Evolutionary conservation across 2,329 filamentous ascomycete genomes (phyloP), one percentile per base, ranked within the genome.

Genomic region (Teratosphaeria epicoccoides): DNA sequence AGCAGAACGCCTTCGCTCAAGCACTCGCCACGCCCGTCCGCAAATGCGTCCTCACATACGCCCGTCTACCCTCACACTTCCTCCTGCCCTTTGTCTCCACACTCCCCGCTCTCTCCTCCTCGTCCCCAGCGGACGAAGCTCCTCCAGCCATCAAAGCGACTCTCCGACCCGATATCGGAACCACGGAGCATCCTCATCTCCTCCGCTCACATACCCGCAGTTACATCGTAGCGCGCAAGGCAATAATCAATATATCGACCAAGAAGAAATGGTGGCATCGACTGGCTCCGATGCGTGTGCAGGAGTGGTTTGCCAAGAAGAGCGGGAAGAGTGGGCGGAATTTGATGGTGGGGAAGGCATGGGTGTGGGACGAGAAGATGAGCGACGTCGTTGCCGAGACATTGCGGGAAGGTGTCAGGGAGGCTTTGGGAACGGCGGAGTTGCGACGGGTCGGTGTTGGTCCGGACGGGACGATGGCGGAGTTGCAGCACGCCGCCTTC

Each of bases 1-100:
- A 70, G 25, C 73, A 73, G 33, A 89, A 86, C 57, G 73, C 82
- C 2, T 88, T 79, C 58, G 84, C 84, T 2, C 75, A 75, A 44
- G 78, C 81, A 6, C 75, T 89, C 22, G 78, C 78, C 25, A 77
- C 78, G 0, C 79, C 81, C 0, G 52, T 83, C 22, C 80, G 85
- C 50, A 59, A 65, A 52, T 87, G 83, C 60, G 61, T 66, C 22
- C 62, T 76, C 26, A 81, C 81, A 1, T 55, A 60, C 0, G 62
- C 65, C 0, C 61, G 62, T 1, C 66, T 87, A 6, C 85, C 85
- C 1, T 67, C 66, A 12, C 81, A 76, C 60, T 84, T 88, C 62
- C 69, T 87, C 4, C 78, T 85, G 50, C 72, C 78, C 26, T 82
- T 88, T 10, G 43, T 47, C 14, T 29, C 49, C 54, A 48, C 47